A percentile compares a stretch with the other conserved stretches of the same genome.
phyloP scores from a whole-genome alignment of 768 basidiomycete genomes.

The Boletus rubescentipes region DNA sequence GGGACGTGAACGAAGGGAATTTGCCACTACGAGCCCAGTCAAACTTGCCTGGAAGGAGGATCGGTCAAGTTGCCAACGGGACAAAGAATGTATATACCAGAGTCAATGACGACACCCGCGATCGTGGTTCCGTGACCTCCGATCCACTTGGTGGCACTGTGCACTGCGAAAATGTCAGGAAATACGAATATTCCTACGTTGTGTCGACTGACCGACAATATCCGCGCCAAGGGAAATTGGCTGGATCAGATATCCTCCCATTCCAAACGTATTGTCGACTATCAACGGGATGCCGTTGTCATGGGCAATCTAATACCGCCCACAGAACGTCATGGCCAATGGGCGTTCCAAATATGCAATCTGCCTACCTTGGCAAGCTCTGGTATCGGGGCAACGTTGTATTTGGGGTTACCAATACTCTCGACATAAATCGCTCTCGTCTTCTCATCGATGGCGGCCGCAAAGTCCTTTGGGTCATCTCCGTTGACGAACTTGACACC shows the following conservation, averaged over 20 bases:
- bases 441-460: conserved; percentile 55
- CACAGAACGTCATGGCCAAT: background rate
- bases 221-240: conserved; percentile 60
- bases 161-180: conserved; percentile 32
- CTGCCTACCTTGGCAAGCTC: conserved; percentile 51
- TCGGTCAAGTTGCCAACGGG: background rate
- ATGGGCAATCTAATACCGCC: conserved; percentile 50
- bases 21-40: conserved; percentile 52
- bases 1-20: conserved; percentile 57
- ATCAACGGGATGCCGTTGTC: conserved; percentile 58
- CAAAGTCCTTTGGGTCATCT: conserved; percentile 47
- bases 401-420: conserved; percentile 62
- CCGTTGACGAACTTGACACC: conserved; percentile 51
- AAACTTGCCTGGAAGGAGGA: conserved; percentile 45
- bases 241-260: conserved; percentile 54
- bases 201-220: conserved; percentile 42
- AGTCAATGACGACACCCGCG: conserved; percentile 61
- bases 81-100: conserved; percentile 37
- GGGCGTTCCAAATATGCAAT: background rate
- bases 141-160: conserved; percentile 69
- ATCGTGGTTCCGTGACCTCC: conserved; percentile 68
- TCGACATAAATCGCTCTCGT: conserved; percentile 63
- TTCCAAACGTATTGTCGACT: conserved; percentile 66
- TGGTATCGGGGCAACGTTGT: conserved; percentile 53
- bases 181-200: background rate